Conservation (phyloP, 805 yeast genomes). For the Kuraishia piskuri region DNA sequence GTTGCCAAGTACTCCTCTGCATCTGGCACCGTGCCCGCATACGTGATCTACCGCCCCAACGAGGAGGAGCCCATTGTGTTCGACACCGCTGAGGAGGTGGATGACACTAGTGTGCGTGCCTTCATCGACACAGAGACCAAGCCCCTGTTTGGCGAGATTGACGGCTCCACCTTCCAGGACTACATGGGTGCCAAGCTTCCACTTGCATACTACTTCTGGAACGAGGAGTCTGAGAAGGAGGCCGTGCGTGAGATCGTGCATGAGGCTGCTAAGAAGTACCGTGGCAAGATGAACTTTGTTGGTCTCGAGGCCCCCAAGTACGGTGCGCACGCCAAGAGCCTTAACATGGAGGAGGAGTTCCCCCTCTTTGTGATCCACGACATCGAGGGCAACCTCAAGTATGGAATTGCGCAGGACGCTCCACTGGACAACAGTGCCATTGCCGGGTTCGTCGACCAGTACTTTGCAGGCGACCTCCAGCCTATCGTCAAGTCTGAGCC, state of each 20-base stretch:
- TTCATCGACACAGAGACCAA: conserved; percentile 57
- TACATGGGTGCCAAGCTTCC: conserved; percentile 73
- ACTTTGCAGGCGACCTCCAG: conserved; percentile 51
- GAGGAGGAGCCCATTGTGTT: conserved; percentile 41
- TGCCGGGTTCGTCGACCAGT: conserved; percentile 54
- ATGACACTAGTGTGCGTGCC: conserved; percentile 28
- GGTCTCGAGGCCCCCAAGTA: conserved; percentile 75
- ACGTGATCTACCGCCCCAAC: conserved; percentile 38
- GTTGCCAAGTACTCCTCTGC: conserved; percentile 25
- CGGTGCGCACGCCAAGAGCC: conserved; percentile 81
- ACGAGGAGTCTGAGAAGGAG: conserved; percentile 55
- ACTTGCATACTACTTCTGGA: conserved; percentile 82
- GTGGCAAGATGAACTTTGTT: conserved; percentile 80
- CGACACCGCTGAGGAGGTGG: conserved; percentile 26
- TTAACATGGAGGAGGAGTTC: conserved; percentile 77
- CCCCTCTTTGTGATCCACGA: conserved; percentile 91
- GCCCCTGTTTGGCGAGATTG: conserved; percentile 84
- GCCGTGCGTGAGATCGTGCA: conserved; percentile 42
- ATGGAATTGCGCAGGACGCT: conserved; percentile 54
- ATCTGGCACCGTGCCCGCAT: conserved; percentile 25
- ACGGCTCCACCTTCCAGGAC: conserved; percentile 64
- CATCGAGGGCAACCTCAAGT: conserved; percentile 58
- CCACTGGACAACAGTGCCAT: conserved; percentile 46
- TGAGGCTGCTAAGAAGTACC: conserved; percentile 61
- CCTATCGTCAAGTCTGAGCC: conserved; percentile 81